Base-by-base conservation (phyloP, 805 yeast genomes). In the Saturnispora bothae region DNA sequence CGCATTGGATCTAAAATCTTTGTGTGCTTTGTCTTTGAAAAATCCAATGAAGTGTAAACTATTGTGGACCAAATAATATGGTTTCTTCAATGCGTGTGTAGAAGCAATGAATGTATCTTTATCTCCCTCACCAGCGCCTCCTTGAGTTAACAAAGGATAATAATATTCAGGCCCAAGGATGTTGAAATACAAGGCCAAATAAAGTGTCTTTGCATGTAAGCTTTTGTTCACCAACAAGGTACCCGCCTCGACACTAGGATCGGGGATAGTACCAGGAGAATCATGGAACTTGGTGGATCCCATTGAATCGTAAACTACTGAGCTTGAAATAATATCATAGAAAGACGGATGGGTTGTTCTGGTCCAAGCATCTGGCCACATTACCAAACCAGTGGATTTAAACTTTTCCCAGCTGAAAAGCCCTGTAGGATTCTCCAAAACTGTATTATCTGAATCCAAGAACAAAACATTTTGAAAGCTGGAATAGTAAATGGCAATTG, bases 311-410 rank as follows among this genome's bases (percentile, higher is more conserved):
- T 39, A 33, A 33, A 41, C 50, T 6, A 50, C 22, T 7, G 41
- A 26, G 28, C 44, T 38, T 30, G 34, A 18, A 10, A 39, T 30
- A 18, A 43, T 28, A 7, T 72, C 73, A 49, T 71, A 74, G 48
- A 56, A 74, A 33, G 60, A 61, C 16, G 84, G 84, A 44, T 71
- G 66, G 7, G 83, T 76, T 4, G 83, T 74, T 53, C 84, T 63
- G 3, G 77, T 66, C 84, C 84, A 77, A 26, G 72, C 71, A 55
- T 77, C 83, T 3, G 84, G 84, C 83, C 84, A 77, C 7, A 75
- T 42, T 8, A 76, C 60, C 38, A 77, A 50, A 0, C 72, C 69
- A 14, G 57, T 56, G 8, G 65, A 55, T 32, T 52, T 47, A 56
- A 60, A 76, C 6, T 63, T 57, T 10, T 60, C 52, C 25, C 72